These are phyloP conservation scores for Trifolium dubium DNA, from an alignment of 306 rosid species.

Conservation along the genomic window DNA sequence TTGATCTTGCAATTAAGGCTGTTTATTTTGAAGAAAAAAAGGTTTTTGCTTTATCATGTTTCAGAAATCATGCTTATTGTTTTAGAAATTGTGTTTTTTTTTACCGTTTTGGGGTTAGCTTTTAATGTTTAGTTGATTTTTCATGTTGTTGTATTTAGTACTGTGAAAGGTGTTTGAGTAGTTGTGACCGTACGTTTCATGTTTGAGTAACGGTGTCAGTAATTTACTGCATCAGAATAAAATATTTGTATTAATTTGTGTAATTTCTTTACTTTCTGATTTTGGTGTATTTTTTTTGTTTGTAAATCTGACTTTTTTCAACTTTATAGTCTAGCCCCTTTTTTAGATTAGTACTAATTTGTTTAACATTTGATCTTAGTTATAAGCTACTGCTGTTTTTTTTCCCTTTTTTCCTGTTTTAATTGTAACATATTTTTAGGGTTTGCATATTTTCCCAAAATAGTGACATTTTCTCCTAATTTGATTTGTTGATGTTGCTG, in stretches of 20 bases:
- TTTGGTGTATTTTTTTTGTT: not conserved
- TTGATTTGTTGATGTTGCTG: not conserved
- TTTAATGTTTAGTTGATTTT: no score
- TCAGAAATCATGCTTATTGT: not conserved
- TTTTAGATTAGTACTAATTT: not conserved
- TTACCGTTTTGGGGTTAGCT: not conserved
- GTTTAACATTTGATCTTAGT: not conserved
- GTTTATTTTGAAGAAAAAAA: not conserved
- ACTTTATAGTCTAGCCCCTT: not conserved
- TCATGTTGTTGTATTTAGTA: not conserved
- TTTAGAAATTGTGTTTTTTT: not conserved
- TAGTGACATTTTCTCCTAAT: not conserved
- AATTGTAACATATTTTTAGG: not conserved
- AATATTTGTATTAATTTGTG: not conserved
- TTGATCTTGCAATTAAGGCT: not conserved
- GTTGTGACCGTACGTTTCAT: not conserved
- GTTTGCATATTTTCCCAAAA: not conserved
- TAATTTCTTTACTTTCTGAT: not conserved
- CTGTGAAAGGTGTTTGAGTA: not conserved
- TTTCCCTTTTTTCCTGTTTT: not conserved
- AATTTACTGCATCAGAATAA: no score
- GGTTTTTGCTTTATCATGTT: conserved; percentile 1
- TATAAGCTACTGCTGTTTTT: not conserved
- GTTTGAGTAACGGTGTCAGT: not conserved
- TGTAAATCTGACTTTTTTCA: not conserved